Evolutionary conservation across 345 rosid genomes (phyloP), one percentile per base, ranked within the genome.

Genomic region (Kandelia obovata): DNA sequence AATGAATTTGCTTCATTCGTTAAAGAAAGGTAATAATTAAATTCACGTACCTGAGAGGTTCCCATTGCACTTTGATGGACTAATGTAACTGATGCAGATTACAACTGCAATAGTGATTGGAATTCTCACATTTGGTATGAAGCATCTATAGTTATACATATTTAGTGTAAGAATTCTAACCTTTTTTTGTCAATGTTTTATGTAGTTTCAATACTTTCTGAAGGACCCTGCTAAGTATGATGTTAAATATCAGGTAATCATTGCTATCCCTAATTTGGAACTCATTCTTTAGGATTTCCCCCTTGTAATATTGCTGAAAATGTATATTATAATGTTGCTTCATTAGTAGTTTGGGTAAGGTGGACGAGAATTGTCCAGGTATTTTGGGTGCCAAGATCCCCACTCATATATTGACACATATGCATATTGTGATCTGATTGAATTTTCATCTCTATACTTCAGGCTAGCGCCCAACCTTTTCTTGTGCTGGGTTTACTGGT

Each of bases 401-500:
- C 30, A 57, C 49, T 6, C 15, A 31, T 6, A 11, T 9, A 6
- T 6, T 27, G 2, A 13, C 31, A 8, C 20, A 1, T 16, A 25
- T 19, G 27, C 10, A 20, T 16, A 2, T 58, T 43, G 16, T 3
- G 17, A 9, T 43, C 49, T 43, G 49, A 43, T 13, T 43, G 49
- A 11, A 43, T 13, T 43, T 4, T 43, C 49, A 13, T 26, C 16
- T 7, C 35, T 17, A 49, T 46, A 39, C 70, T 49, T 70, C 93
- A 89, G 99, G 99, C 99, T 7, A 95, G 97, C 35, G 96, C 99
- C 7, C 97, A 95, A 56, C 97, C 99, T 30, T 95, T 95, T 75
- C 81, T 95, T 64, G 92, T 92, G 65, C 93, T 95, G 2, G 99
- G 99, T 66, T 75, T 91, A 57, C 68, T 95, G 79, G 97, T 95